Percentiles rank a stretch among this genome's conserved stretches.
Conservation (phyloP, 1,139 yeast genomes). For the Trichomonascaceae sp. region DNA sequence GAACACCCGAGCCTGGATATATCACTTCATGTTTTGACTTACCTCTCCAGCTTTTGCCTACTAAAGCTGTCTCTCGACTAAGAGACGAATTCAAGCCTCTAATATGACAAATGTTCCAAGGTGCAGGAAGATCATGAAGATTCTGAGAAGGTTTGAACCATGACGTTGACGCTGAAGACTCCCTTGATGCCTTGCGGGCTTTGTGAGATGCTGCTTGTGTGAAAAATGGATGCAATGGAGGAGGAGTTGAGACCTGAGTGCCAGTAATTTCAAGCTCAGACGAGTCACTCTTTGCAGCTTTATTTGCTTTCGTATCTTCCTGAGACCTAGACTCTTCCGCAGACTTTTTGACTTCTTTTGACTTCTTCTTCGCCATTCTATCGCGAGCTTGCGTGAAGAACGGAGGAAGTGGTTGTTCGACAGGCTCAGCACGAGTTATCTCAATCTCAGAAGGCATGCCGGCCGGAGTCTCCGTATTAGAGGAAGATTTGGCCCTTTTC, state of each 20-base stretch:
- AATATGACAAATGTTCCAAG: constrained; percentile 2
- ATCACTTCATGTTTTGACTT: constrained; percentile 2
- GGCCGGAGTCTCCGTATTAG: not conserved
- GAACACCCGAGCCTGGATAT: not conserved
- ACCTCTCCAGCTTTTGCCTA: constrained; percentile 5
- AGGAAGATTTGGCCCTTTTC: not conserved
- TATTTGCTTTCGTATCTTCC: not conserved
- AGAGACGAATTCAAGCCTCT: not conserved
- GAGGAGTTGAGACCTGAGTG: not conserved
- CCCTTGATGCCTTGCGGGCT: not conserved
- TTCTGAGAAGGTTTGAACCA: not conserved
- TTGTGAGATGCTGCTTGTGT: not conserved
- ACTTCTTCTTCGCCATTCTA: not conserved
- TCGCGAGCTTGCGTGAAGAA: constrained; percentile 17
- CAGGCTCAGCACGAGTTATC: not conserved
- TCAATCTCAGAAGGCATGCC: not conserved
- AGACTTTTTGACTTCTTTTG: not conserved
- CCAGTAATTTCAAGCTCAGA: not conserved
- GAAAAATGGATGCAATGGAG: not conserved
- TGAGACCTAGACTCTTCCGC: not conserved
- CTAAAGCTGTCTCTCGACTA: not conserved
- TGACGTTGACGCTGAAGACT: not conserved
- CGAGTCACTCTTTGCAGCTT: not conserved
- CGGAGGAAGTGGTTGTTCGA: constrained; percentile 18
- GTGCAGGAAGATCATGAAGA: not conserved